Base-by-base conservation (phyloP, 116 monocot species). In the Posidonia oceanica region DNA sequence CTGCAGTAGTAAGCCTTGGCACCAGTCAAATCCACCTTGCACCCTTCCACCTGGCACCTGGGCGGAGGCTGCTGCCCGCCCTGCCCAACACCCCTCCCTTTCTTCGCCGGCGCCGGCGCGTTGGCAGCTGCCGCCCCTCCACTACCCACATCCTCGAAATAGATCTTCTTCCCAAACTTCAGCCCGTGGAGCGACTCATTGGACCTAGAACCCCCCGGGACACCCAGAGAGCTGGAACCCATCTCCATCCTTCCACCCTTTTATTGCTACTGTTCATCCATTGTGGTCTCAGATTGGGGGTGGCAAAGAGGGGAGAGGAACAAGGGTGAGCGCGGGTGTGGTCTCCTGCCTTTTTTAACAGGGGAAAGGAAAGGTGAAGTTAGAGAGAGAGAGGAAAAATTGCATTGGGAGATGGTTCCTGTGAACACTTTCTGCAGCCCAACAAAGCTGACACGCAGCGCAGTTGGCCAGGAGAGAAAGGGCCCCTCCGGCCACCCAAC, bases 161-260 rank as follows among this genome's bases (percentile, higher is more conserved):
- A 91, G 75, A 88, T 72, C 75, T 83, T 88, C 61, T 88, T 75
- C 72, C 85, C 88, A 72, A 91, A 85, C 73, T 79, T 81, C 73
- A 92, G 78, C 56, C 83, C 85, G 41, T 85, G 65, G 74, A 81
- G 64, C 48, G 79, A 61, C 69, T 84, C 84, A 22, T 54, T 68
- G 41, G 64, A 78, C 63, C 73, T 75, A 59, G 69, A 64, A 58
- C 59, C 67, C 16, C 71, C 69, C 0, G 56, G 20, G 6, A 36
- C 72, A 5, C 71, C 75, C 59, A 66, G 20, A 71, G 84, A 76
- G 56, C 59, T 55, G 39, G 84, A 81, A 66, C 61, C 77, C 83
- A 70, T 73, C 52, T 84, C 76, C 88, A 82, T 80, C 64, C 59
- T 62, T 15, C n/a, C 44, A 29, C 52, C 53, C 14, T 6, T 23